Base-by-base conservation (phyloP, 345 rosid species). In the Litchi chinensis region DNA sequence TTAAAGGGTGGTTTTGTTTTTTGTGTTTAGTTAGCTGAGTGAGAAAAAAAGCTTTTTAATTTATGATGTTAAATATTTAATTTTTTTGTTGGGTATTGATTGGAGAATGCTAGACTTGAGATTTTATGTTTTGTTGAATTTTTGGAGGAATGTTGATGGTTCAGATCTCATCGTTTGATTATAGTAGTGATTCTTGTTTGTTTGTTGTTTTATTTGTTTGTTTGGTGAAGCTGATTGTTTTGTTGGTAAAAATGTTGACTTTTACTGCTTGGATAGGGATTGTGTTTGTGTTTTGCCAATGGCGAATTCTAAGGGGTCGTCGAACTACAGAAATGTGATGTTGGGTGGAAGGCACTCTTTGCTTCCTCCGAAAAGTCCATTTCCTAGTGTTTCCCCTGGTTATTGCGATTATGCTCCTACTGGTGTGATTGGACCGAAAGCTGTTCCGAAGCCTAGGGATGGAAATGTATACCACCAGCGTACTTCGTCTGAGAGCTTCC, bases 281-380 rank as follows among this genome's bases (percentile, higher is more conserved):
- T 71, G 79, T 71, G 79, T 54, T 83, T 73, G 57, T 63, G 68
- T 54, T 21, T 86, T 84, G 76, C 73, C 80, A 56, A 96, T 94
- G 99, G 85, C 89, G 57, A 89, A 88, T 86, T 91, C 97, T 59
- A 94, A 88, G 71, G 97, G 96, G 41, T 92, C 98, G 77, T 83
- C 95, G 71, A 89, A 83, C 82, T 74, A 90, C 60, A 90, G 86
- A 84, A 93, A 89, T 80, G 83, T 88, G 52, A 88, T 91, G 90
- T 84, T 85, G 87, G 75, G 93, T 9, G 95, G 93, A 77, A 97
- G 88, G 85, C 87, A 93, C 73, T 88, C 98, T 77, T 86, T 90
- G 77, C 97, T 97, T 73, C 99, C 99, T 79, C 99, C 99, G 8
- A 97, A 86, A 83, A 92, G 87, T 68, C 99, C 99, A 3, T 94